Percentiles rank a stretch among this genome's conserved stretches.
phyloP scores from a whole-genome alignment of 139 green algal genomes.

The Ulvella scutata region DNA sequence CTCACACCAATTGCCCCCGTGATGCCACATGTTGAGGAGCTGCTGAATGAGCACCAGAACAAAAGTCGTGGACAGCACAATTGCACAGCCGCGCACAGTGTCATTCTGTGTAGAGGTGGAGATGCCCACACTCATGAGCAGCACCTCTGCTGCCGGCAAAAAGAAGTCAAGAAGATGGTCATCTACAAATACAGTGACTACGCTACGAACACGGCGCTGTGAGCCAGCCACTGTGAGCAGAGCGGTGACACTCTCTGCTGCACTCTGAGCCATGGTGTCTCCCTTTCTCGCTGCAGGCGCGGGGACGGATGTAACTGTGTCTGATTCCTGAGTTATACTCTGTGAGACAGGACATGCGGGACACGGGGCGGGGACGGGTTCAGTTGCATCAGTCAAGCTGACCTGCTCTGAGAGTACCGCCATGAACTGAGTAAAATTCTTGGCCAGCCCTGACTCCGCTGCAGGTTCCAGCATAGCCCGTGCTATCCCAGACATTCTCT shows the following conservation, averaged over 20 bases:
- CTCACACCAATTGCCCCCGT: not conserved
- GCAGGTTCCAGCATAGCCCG: not conserved
- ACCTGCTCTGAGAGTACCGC: not conserved
- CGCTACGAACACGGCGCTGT: not conserved
- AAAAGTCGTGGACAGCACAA: not conserved
- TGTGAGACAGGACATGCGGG: not conserved
- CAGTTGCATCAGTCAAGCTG: not conserved
- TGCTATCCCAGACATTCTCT: not conserved
- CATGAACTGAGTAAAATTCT: slow-evolving; percentile 1
- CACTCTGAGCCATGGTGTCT: not conserved
- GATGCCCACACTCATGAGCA: not conserved
- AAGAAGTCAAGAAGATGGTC: not conserved
- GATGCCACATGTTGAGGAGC: not conserved
- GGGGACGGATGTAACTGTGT: not conserved
- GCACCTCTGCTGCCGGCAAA: not conserved
- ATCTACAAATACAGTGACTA: not conserved
- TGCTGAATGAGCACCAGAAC: not conserved
- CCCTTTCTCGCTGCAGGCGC: not conserved
- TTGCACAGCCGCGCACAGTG: not conserved
- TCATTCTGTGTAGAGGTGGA: not conserved
- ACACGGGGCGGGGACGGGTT: not conserved
- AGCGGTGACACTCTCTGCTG: not conserved
- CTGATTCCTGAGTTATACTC: not conserved
- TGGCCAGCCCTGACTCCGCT: not conserved
- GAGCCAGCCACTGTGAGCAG: not conserved